A percentile compares a stretch with the other conserved stretches of the same genome.
These are phyloP conservation scores for Alternaria tenuissima DNA, from an alignment of 2,329 filamentous ascomycete species.

Conservation along the genomic window DNA sequence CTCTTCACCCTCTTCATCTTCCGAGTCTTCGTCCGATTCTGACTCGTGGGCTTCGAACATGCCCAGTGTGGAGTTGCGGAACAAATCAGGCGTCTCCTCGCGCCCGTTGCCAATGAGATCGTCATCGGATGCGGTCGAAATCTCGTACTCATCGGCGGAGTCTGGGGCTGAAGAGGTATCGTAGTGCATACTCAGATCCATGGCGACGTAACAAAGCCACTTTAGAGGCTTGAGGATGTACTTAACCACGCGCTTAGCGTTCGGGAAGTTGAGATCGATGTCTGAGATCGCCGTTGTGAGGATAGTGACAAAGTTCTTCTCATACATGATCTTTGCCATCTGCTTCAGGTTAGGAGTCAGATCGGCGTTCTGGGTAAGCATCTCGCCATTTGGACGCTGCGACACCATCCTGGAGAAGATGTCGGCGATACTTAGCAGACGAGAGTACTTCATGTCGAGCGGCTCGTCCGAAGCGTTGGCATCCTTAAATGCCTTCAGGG, in stretches of 20 bases:
- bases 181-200: conserved; percentile 82
- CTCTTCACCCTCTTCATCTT: conserved; percentile 69
- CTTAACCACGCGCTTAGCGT: conserved; percentile 92
- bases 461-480: conserved; percentile 80
- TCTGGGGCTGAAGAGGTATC: conserved; percentile 73
- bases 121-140: conserved; percentile 88
- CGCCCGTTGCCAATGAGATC: conserved; percentile 80
- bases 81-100: conserved; percentile 90
- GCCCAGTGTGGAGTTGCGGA: conserved; percentile 93
- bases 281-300: conserved; percentile 93
- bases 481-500: conserved; percentile 90
- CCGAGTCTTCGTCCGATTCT: conserved; percentile 73
- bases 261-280: conserved; percentile 92
- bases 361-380: conserved; percentile 49
- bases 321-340: conserved; percentile 94
- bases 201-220: conserved; percentile 84
- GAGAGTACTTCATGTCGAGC: conserved; percentile 84
- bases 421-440: conserved; percentile 86
- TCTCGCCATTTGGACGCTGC: conserved; percentile 52
- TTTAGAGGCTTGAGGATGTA: conserved; percentile 92
- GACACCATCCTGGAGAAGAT: conserved; percentile 93
- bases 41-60: conserved; percentile 91
- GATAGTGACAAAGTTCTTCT: conserved; percentile 92
- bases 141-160: conserved; percentile 80
- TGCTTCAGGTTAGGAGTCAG: conserved; percentile 73